Evolutionary conservation across 306 rosid species (phyloP).

Genomic region (Casuarina equisetifolia): DNA sequence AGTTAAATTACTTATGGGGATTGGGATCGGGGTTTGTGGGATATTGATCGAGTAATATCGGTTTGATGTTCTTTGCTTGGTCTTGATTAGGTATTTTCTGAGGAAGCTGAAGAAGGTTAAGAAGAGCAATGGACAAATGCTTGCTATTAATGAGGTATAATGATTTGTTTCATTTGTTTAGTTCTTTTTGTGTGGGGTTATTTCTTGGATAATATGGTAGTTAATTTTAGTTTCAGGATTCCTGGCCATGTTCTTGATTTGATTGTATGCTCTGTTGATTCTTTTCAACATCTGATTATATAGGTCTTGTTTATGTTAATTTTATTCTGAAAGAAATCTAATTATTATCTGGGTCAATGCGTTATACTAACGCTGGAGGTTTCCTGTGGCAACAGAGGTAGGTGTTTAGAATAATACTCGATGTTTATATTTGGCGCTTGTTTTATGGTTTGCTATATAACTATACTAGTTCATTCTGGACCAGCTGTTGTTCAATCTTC

Average conservation of each 20-base stretch:
- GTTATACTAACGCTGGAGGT: background rate
- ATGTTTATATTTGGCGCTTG: background rate
- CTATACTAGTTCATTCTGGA: too few relatives aligned
- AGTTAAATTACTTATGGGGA: background rate
- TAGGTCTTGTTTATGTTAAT: background rate
- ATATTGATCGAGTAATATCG: background rate
- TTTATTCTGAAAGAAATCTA: too few relatives aligned
- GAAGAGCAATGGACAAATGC: constrained; percentile 92
- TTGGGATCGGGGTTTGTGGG: background rate
- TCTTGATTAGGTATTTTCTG: constrained; percentile 69
- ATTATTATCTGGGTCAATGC: too few relatives aligned
- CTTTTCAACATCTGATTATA: background rate
- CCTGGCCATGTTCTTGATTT: background rate
- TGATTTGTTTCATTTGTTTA: background rate
- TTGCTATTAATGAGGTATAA: constrained; percentile 58
- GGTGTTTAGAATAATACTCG: background rate
- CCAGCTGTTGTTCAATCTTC: too few relatives aligned
- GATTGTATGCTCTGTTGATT: background rate
- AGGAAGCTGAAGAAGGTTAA: constrained; percentile 88
- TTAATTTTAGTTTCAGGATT: background rate
- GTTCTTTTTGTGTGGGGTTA: background rate
- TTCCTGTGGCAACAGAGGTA: background rate
- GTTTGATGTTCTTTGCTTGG: background rate
- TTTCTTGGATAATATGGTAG: background rate
- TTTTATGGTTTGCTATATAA: background rate